Percentiles rank a stretch among this genome's conserved stretches.
phyloP scores from a whole-genome alignment of 495 filamentous ascomycete genomes.

The Cercophora sp. region DNA sequence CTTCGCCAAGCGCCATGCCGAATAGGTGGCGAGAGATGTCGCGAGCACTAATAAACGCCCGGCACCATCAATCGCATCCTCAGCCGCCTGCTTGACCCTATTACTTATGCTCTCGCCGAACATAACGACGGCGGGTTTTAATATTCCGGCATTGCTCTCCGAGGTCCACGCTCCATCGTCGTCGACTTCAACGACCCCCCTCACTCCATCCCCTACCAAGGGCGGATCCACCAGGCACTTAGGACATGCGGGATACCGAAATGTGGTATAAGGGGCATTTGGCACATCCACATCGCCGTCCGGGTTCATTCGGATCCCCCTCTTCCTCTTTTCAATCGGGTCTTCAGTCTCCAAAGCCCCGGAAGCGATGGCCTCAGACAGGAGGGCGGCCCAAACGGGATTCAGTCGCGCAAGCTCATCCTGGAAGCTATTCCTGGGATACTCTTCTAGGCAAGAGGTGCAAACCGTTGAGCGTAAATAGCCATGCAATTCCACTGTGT shows the following conservation, averaged over 20 bases:
- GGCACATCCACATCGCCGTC: conserved; percentile 96
- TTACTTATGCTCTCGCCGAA: conserved; percentile 83
- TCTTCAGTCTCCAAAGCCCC: conserved; percentile 77
- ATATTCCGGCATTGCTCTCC: conserved; percentile 66
- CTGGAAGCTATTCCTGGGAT: conserved; percentile 72
- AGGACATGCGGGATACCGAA: conserved; percentile 88
- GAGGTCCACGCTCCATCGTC: conserved; percentile 73
- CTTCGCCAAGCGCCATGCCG: conserved; percentile 86
- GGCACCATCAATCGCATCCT: conserved; percentile 72
- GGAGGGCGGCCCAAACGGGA: conserved; percentile 77
- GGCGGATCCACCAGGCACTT: conserved; percentile 69
- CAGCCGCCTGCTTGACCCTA: conserved; percentile 67
- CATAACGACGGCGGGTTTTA: conserved; percentile 92
- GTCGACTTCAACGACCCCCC: conserved; percentile 64
- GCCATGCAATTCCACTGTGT: conserved; percentile 84
- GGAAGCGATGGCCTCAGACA: conserved; percentile 61
- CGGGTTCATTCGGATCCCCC: conserved; percentile 78
- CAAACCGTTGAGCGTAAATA: conserved; percentile 79
- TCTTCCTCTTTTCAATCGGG: conserved; percentile 60
- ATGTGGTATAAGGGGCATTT: conserved; percentile 78
- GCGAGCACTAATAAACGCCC: conserved; percentile 74
- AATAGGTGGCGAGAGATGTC: conserved; percentile 89
- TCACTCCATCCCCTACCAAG: conserved; percentile 49
- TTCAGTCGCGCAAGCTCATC: conserved; percentile 71
- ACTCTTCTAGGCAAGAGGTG: conserved; percentile 65